Base-by-base conservation (phyloP, 805 yeast genomes). In the Yarrowia sp. region DNA sequence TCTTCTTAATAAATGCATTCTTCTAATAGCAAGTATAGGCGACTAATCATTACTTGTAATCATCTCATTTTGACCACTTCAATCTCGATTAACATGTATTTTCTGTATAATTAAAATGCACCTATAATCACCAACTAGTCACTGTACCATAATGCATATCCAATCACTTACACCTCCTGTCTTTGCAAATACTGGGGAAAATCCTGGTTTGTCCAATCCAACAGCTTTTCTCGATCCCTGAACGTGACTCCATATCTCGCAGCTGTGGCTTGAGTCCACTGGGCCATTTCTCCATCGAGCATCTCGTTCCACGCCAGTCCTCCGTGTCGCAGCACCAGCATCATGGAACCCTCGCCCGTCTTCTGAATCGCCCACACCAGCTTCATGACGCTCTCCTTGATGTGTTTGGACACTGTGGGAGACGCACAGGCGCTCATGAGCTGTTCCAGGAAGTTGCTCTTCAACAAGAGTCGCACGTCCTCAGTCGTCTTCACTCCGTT, bases 371-470 rank as follows among this genome's bases (percentile, higher is more conserved):
- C 43, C 66, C 66, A 61, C 2, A 61, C 20, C n/a, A 61, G 55
- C 19, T 46, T 34, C 55, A 46, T 47, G 24, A 61, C 66, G 24
- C 24, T 34, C 46, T 61, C 66, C 43, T 39, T 44, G 36, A 61
- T 36, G 17, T 61, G 55, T 34, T 19, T 17, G 9, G 55, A 36
- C 15, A 61, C 53, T 5, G 64, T 58, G 2, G 64, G 64, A 15
- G 66, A 61, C 1, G 66, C 55, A 38, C 55, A 46, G 9, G 66
- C 42, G 3, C 44, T 61, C 53, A 61, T 46, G 38, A 61, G 66
- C 38, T 61, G 66, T 71, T 92, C 97, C 67, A 91, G 76, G 2
- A 89, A 82, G 8, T 87, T 87, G 67, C 79, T 82, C 60, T 78
- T 79, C 69, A 83, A 80, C 67, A 90, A 75, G 1, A 86, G 74